Conservation (phyloP, 2,329 filamentous ascomycete species). For the Penicillium sp. region DNA sequence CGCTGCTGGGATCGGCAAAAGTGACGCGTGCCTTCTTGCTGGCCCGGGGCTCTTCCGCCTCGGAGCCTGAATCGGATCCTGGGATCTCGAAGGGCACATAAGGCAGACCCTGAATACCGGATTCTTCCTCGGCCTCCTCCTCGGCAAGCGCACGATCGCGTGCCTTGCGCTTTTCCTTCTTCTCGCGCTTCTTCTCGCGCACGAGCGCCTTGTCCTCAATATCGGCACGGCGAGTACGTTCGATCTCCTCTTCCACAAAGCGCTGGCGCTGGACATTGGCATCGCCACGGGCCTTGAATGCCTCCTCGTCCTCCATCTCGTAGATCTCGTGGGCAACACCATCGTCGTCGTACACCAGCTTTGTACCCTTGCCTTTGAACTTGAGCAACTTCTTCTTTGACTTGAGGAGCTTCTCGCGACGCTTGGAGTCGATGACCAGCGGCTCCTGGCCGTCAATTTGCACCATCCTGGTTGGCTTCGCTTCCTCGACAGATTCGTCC, state of each 20-base stretch:
- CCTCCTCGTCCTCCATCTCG: constrained; percentile 80
- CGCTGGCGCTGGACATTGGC: constrained; percentile 71
- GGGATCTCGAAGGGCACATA: constrained; percentile 23
- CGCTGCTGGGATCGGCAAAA: constrained; percentile 29
- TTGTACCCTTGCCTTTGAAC: constrained; percentile 80
- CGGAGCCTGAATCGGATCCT: constrained; percentile 20
- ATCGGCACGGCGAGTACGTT: constrained; percentile 72
- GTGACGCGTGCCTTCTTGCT: constrained; percentile 44
- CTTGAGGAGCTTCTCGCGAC: constrained; percentile 88
- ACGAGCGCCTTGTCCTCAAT: constrained; percentile 76
- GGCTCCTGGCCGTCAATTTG: constrained; percentile 63
- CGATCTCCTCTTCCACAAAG: constrained; percentile 75
- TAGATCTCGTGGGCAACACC: constrained; percentile 82
- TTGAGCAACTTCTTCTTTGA: constrained; percentile 94
- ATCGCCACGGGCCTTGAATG: constrained; percentile 71
- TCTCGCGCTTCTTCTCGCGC: constrained; percentile 65
- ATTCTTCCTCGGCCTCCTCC: constrained; percentile 30
- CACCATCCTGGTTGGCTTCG: constrained; percentile 43
- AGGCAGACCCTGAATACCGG: constrained; percentile 18
- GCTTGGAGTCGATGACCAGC: constrained; percentile 87
- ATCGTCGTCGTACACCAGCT: constrained; percentile 89
- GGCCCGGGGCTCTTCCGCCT: constrained; percentile 28
- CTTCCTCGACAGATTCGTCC: constrained; percentile 38
- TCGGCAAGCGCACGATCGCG: constrained; percentile 38
- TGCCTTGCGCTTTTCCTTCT: constrained; percentile 46